Evolutionary conservation across 31 red algal species (phyloP).

Genomic region (Bonnemaisonia californica): DNA sequence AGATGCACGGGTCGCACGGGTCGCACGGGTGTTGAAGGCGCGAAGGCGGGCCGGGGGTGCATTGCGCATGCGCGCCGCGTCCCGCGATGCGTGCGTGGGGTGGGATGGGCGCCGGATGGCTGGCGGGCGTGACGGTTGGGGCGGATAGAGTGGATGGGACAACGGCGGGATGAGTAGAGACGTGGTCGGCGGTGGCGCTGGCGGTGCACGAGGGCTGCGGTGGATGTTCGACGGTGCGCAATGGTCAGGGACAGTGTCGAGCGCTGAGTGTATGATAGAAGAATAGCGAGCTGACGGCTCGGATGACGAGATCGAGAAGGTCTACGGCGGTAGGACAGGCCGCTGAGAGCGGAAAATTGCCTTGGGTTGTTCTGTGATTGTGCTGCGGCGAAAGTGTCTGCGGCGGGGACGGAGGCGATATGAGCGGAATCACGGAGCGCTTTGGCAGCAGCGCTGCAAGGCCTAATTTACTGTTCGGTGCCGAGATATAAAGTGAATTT

Average conservation of each 20-base stretch:
- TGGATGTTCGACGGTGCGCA: not conserved
- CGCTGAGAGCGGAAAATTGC: no score
- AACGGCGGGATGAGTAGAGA: no score
- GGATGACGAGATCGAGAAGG: not conserved
- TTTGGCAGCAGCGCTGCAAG: no score
- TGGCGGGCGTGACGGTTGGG: no score
- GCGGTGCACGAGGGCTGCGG: not conserved
- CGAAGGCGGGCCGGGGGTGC: constrained; percentile 1
- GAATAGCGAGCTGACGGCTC: not conserved
- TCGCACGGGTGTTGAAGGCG: not conserved
- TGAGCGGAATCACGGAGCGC: no score
- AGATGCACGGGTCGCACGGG: not conserved
- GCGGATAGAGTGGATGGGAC: no score
- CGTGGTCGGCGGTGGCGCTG: not conserved
- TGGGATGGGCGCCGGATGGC: no score
- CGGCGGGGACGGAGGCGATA: no score
- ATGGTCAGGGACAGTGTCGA: not conserved
- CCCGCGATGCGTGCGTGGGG: not conserved
- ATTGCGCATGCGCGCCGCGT: not conserved
- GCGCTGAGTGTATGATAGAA: not conserved
- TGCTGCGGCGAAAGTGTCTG: no score
- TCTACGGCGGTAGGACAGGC: not conserved
- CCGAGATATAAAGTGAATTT: no score
- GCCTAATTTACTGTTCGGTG: no score
- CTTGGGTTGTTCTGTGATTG: no score